phyloP scores from a whole-genome alignment of 176 grass and related monocot species.

The Cocos nucifera region DNA sequence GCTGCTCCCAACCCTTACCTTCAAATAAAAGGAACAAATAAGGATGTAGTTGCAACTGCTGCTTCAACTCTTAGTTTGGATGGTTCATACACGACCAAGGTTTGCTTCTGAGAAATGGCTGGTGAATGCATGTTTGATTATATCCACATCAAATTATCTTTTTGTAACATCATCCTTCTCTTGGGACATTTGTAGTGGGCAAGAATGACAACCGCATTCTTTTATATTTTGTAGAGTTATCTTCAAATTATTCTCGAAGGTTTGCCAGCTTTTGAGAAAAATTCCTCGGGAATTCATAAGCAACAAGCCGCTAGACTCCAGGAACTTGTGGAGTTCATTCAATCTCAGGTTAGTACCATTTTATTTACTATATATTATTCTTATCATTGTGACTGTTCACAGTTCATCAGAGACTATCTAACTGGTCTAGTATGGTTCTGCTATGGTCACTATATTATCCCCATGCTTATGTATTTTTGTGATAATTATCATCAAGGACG shows the following conservation, averaged over 20 bases:
- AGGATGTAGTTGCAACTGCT: slow-evolving; percentile 68
- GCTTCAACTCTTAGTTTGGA: slow-evolving; percentile 76
- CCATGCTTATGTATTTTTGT: no score
- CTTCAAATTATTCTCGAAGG: slow-evolving; percentile 98
- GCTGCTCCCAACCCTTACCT: slow-evolving; percentile 54
- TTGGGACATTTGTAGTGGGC: background rate
- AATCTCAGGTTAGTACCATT: slow-evolving; percentile 58
- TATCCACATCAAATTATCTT: slow-evolving; percentile 2
- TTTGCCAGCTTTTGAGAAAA: slow-evolving; percentile 56
- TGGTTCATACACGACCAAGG: slow-evolving; percentile 95
- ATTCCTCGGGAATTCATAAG: slow-evolving; percentile 57
- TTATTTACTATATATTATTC: background rate
- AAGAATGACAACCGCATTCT: background rate
- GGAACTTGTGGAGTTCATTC: slow-evolving; percentile 93
- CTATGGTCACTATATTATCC: no score
- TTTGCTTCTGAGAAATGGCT: slow-evolving; percentile 13
- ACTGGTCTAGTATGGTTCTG: no score
- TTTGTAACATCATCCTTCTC: no score
- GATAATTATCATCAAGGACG: no score
- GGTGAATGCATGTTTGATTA: slow-evolving; percentile 10
- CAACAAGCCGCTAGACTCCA: slow-evolving; percentile 87
- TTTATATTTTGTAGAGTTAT: slow-evolving; percentile 32
- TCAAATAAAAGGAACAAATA: slow-evolving; percentile 98
- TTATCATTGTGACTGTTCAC: no score
- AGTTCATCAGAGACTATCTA: no score